Conservation (phyloP, 1,284 basidiomycete species). For the Puccinia horiana region DNA sequence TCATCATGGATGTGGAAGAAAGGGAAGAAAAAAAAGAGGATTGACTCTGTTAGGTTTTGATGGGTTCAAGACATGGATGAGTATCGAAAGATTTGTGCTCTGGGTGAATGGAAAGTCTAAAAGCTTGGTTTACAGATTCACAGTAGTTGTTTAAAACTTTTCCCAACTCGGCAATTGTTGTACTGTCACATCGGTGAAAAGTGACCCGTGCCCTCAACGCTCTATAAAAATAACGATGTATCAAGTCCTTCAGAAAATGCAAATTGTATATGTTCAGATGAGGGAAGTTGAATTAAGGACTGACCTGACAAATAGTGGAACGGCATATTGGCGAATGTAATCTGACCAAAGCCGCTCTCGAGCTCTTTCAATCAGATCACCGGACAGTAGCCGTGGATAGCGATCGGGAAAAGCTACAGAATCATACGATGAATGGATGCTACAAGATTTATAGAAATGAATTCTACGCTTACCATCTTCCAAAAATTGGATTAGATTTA, state of each 20-base stretch:
- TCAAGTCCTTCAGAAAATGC: background rate
- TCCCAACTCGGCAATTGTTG: conserved; percentile 32
- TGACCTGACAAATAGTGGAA: conserved; percentile 44
- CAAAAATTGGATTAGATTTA: conserved; percentile 43
- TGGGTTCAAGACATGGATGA: background rate
- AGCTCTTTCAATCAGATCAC: conserved; percentile 42
- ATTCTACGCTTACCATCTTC: conserved; percentile 44
- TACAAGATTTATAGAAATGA: background rate
- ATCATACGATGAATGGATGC: background rate
- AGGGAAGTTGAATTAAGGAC: background rate
- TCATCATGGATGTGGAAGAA: background rate
- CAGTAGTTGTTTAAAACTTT: conserved; percentile 42
- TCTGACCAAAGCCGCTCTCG: conserved; percentile 47
- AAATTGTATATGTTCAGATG: too few relatives aligned
- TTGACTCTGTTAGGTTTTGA: conserved; percentile 3
- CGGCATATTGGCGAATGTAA: conserved; percentile 44
- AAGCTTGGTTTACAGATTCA: conserved; percentile 42
- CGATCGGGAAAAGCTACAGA: conserved; percentile 42
- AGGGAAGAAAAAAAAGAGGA: background rate
- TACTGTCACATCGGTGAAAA: conserved; percentile 21
- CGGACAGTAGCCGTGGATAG: conserved; percentile 32
- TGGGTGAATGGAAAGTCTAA: background rate
- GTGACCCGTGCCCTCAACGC: conserved; percentile 20
- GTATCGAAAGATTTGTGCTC: background rate
- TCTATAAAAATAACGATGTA: background rate